Base-by-base conservation (phyloP, 2,329 filamentous ascomycete species). In the Xylariaceae sp. region DNA sequence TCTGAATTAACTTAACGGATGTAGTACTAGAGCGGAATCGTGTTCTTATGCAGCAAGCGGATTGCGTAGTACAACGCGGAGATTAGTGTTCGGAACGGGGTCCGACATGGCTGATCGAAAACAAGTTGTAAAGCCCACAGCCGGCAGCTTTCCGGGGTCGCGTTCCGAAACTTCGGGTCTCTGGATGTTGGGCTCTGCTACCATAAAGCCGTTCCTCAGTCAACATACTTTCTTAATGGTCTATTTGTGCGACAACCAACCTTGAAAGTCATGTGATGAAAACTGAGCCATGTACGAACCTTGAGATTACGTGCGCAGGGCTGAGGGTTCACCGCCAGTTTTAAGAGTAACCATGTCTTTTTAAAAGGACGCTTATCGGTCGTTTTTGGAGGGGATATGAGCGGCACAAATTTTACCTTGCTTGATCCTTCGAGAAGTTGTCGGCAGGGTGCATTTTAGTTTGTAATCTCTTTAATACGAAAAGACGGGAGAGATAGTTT, bases 151-250 rank as follows among this genome's bases (percentile, higher is more conserved):
- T 16, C 20, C 37, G 30, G 45, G 36, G 41, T 51, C 41, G 27
- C 50, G 57, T 64, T 53, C 63, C 64, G 59, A 61, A 56, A 53
- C 56, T 49, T 56, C 55, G 64, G 64, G 55, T 59, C 51, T 51
- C 41, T 39, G 23, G 29, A 32, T 37, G 44, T 16, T 33, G 36
- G 15, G 51, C 51, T 48, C 48, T 49, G n/a, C n/a, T n/a, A n/a
- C n/a, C n/a, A n/a, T n/a, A n/a, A n/a, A n/a, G n/a, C n/a, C n/a
- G n/a, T n/a, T n/a, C n/a, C n/a, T n/a, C n/a, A n/a, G n/a, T n/a
- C n/a, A n/a, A n/a, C n/a, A n/a, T n/a, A n/a, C n/a, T n/a, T n/a
- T n/a, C n/a, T n/a, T n/a, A n/a, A n/a, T n/a, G n/a, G n/a, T n/a
- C n/a, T n/a, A n/a, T n/a, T n/a, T n/a, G n/a, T n/a, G n/a, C n/a